These are phyloP conservation scores for Gloeostereum incarnatum DNA, from an alignment of 768 basidiomycete species.

Conservation along the genomic window DNA sequence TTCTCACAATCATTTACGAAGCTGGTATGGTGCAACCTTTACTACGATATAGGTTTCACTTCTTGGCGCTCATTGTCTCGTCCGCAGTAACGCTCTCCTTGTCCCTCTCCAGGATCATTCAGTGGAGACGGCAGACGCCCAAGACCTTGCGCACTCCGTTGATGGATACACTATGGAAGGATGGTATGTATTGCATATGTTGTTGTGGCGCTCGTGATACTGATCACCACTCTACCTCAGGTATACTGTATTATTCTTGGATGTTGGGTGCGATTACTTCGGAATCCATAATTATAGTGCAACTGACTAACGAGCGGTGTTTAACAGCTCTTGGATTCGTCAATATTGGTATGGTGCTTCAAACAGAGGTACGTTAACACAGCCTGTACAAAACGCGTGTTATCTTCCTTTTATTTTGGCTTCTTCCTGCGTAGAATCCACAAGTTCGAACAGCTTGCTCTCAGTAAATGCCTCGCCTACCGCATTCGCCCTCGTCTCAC, in stretches of 20 bases:
- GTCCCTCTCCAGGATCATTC: slow-evolving; percentile 9
- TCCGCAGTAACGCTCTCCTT: slow-evolving; percentile 9
- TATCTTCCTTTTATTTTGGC: not conserved
- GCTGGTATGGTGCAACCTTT: slow-evolving; percentile 5
- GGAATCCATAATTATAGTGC: not conserved
- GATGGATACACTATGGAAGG: slow-evolving; percentile 11
- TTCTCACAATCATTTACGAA: slow-evolving; percentile 12
- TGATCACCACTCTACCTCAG: not conserved
- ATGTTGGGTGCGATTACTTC: slow-evolving; percentile 8
- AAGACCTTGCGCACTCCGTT: slow-evolving; percentile 9
- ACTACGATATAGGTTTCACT: not conserved
- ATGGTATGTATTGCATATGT: slow-evolving; percentile 7
- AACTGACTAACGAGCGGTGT: not conserved
- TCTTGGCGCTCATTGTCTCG: not conserved
- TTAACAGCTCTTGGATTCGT: slow-evolving; percentile 9
- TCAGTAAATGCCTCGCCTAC: slow-evolving; percentile 6
- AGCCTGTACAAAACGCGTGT: not conserved
- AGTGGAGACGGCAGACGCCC: slow-evolving; percentile 10
- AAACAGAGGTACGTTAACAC: slow-evolving; percentile 6
- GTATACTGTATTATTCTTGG: slow-evolving; percentile 10
- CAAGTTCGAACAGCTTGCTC: slow-evolving; percentile 11
- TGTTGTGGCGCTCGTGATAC: not conserved
- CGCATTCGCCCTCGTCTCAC: not conserved
- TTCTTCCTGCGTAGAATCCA: slow-evolving; percentile 6
- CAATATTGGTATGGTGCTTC: slow-evolving; percentile 11